Percentiles rank a stretch among this genome's conserved stretches.
These are phyloP conservation scores for Ananas comosus DNA, from an alignment of 176 grass and related monocot species.

Conservation along the genomic window DNA sequence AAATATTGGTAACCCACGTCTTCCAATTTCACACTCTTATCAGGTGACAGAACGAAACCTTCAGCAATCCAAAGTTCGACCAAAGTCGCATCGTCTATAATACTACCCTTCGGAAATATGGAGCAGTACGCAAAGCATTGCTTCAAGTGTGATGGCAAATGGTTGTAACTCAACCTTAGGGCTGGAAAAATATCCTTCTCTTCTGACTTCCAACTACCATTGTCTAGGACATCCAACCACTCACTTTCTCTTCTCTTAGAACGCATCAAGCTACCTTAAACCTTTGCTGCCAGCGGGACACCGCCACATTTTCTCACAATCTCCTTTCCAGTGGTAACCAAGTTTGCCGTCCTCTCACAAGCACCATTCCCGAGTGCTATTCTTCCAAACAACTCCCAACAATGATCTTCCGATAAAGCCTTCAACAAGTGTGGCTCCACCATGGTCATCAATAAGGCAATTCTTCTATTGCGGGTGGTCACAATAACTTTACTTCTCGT, in stretches of 20 bases:
- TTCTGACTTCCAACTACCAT: constrained; percentile 16
- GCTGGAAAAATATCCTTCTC: background rate
- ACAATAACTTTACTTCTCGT: background rate
- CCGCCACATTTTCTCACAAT: constrained; percentile 28
- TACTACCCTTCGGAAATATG: background rate
- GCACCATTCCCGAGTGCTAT: background rate
- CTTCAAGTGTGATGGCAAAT: constrained; percentile 7
- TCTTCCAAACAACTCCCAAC: background rate
- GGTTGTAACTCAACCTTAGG: constrained; percentile 25
- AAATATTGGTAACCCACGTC: too few relatives aligned
- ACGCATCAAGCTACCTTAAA: constrained; percentile 11
- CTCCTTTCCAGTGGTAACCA: constrained; percentile 11
- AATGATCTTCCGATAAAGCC: constrained; percentile 1
- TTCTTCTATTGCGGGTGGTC: background rate
- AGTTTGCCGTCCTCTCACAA: background rate
- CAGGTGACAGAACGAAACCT: too few relatives aligned
- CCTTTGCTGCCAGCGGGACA: constrained; percentile 18
- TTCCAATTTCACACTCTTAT: too few relatives aligned
- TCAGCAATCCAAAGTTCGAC: too few relatives aligned
- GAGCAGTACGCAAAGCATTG: constrained; percentile 25
- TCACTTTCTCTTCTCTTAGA: background rate
- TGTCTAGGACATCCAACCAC: constrained; percentile 16
- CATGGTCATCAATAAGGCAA: constrained; percentile 14
- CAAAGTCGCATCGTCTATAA: too few relatives aligned
- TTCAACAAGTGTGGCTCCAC: constrained; percentile 3